Evolutionary conservation across 78 protist species (phyloP), one percentile per base, ranked within the genome.

Genomic region (Thecamonas trahens): DNA sequence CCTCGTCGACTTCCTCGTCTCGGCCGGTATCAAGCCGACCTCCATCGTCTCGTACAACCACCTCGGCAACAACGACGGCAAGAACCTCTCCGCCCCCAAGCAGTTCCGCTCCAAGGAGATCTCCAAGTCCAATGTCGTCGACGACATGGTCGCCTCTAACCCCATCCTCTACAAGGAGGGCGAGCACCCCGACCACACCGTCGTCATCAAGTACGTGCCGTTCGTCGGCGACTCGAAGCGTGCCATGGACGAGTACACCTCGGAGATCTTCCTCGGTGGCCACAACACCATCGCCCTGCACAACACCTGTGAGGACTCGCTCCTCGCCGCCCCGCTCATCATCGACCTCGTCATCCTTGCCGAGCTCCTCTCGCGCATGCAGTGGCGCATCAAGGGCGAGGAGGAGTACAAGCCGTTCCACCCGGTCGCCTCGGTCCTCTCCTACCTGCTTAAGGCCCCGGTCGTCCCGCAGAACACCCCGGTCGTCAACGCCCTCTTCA

Each of bases 21-120:
- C 68, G 31, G 94, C 99, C 0, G 99, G 99, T 70, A 81, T 94
- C 88, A 91, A 95, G 90, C 93, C 92, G 53, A 63, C 29, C 39
- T 80, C 96, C 37, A 95, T 98, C 67, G 96, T 80, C 28, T 84
- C 94, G 11, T 98, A 98, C 96, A 98, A 98, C 86, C 99, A 98
- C 82, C 80, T 98, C 54, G 99, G 99, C 50, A 98, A 98, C 97
- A 98, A 98, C 81, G 99, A 98, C 91, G 99, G 99, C 42, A 65
- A 63, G 81, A 98, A 98, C 85, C 80, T 98, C 58, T 76, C 93
- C 15, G 85, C 95, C 32, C 97, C 96, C 34, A 55, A 44, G 61
- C 94, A 86, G 79, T 98, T 98, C 95, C 86, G 97, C 50, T 88
- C 96, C 71, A 98, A 98, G 94, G 99, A 98, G 82, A 88, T 95